phyloP scores from a whole-genome alignment of 371 early-diverging fungal genomes.

The Conidiobolus incongruus region DNA sequence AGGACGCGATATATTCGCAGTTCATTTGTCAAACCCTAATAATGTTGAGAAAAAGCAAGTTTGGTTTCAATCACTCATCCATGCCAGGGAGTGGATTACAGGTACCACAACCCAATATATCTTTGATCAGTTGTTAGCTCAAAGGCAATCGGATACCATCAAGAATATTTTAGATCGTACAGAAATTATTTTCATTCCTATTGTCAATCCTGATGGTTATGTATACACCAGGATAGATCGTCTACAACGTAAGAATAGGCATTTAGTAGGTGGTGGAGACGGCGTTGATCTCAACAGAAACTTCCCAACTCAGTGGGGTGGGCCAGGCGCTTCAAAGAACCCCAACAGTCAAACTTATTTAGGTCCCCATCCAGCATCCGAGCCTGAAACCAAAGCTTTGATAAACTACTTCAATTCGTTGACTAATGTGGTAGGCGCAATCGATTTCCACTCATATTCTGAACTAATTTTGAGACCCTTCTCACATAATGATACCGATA shows the following conservation, averaged over 20 bases:
- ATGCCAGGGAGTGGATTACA: slow-evolving; percentile 7
- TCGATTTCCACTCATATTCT: slow-evolving; percentile 20
- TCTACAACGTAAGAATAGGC: slow-evolving; percentile 21
- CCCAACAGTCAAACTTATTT: slow-evolving; percentile 17
- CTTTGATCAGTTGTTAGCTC: not conserved
- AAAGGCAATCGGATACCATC: slow-evolving; percentile 3
- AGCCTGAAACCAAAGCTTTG: slow-evolving; percentile 16
- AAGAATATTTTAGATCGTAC: slow-evolving; percentile 1
- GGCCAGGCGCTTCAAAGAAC: slow-evolving; percentile 11
- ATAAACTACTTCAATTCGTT: slow-evolving; percentile 10
- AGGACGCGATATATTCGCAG: slow-evolving; percentile 1
- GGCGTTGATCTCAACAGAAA: slow-evolving; percentile 11
- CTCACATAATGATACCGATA: slow-evolving; percentile 7
- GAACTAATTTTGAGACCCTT: slow-evolving; percentile 9
- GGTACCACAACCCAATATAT: slow-evolving; percentile 5
- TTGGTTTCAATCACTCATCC: slow-evolving; percentile 3
- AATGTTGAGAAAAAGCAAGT: slow-evolving; percentile 1
- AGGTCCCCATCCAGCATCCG: slow-evolving; percentile 16
- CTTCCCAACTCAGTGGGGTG: slow-evolving; percentile 18
- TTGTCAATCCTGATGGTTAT: no score
- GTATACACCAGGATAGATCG: slow-evolving; percentile 17
- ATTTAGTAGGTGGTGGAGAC: not conserved
- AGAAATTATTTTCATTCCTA: slow-evolving; percentile 17
- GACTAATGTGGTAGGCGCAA: slow-evolving; percentile 12
- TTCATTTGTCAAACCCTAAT: slow-evolving; percentile 2